Conservation (phyloP, 1,139 yeast genomes). For the Yamadazyma blattariae region DNA sequence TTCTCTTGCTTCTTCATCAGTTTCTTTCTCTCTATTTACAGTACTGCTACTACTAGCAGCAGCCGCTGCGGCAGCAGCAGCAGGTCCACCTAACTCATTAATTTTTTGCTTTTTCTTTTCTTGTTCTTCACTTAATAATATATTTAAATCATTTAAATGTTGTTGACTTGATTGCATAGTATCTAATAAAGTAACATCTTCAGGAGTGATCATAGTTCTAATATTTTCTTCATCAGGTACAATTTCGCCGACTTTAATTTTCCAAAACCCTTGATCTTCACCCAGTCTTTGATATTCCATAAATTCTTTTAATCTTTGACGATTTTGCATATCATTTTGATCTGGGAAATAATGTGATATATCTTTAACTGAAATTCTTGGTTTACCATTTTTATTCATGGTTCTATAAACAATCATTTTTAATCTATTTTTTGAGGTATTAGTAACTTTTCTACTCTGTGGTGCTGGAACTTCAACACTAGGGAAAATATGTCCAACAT, state of each 20-base stretch:
- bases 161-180: constrained; percentile 95
- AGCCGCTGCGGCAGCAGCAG: not conserved
- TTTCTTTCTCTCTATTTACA: constrained; percentile 15
- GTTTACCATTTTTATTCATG: constrained; percentile 70
- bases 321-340: constrained; percentile 95
- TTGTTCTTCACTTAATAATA: constrained; percentile 17
- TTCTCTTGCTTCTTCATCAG: constrained; percentile 17
- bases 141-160: constrained; percentile 57
- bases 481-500: constrained; percentile 92
- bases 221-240: constrained; percentile 78
- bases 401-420: constrained; percentile 93
- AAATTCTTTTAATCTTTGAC: constrained; percentile 93
- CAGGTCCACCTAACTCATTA: constrained; percentile 18
- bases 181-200: constrained; percentile 82
- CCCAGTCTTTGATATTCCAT: constrained; percentile 98
- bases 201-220: constrained; percentile 87
- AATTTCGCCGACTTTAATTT: constrained; percentile 63
- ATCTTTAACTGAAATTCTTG: constrained; percentile 81
- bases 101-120: constrained; percentile 26
- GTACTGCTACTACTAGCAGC: too few species aligned
- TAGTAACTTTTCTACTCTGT: constrained; percentile 92
- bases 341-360: constrained; percentile 93
- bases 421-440: constrained; percentile 85
- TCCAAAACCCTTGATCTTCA: constrained; percentile 96
- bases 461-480: constrained; percentile 97